phyloP scores from a whole-genome alignment of 768 basidiomycete genomes.

The Galerina marginata region DNA sequence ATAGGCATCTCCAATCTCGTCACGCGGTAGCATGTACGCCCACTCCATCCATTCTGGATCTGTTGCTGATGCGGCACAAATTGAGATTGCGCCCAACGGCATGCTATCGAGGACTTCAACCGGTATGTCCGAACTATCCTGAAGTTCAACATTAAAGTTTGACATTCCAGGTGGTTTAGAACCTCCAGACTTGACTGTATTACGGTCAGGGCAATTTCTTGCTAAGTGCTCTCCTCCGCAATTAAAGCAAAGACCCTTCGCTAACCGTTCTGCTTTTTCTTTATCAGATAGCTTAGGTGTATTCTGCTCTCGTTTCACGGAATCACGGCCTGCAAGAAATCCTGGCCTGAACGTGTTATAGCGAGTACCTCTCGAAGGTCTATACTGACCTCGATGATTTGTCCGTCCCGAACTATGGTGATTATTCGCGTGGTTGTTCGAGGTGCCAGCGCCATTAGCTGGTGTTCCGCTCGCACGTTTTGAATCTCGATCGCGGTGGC shows the following conservation, averaged over 20 bases:
- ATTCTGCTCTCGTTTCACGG: background rate
- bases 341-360: background rate
- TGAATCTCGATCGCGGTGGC: background rate
- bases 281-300: constrained; percentile 13
- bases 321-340: background rate
- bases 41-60: background rate
- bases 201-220: constrained; percentile 26
- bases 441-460: no score
- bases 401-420: no score
- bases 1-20: background rate
- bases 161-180: constrained; percentile 30
- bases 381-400: background rate
- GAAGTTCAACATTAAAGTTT: constrained; percentile 19
- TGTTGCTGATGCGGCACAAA: background rate
- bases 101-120: constrained; percentile 20
- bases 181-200: constrained; percentile 7
- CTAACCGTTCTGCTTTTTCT: constrained; percentile 19
- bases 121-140: background rate
- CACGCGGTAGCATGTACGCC: background rate
- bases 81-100: constrained; percentile 11
- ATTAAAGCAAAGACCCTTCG: constrained; percentile 27
- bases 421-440: no score
- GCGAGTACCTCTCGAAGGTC: background rate
- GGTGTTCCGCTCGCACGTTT: no score
- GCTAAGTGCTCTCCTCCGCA: constrained; percentile 28